A percentile compares a stretch with the other conserved stretches of the same genome.
Evolutionary conservation across 495 filamentous ascomycete genomes (phyloP).

Genomic region (Xylona heveae): DNA sequence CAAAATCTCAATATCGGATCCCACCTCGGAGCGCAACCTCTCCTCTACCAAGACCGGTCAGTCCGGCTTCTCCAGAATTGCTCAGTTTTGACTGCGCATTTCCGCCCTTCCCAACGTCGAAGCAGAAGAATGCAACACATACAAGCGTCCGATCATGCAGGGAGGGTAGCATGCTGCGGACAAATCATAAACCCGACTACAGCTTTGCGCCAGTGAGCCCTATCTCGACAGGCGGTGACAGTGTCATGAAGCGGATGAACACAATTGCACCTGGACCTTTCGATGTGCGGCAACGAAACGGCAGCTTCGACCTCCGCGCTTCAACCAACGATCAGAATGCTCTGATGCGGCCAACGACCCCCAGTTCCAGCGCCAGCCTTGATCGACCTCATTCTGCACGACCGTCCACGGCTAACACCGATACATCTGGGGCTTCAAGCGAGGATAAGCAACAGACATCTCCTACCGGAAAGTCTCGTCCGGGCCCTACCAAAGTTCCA

Average conservation of each 20-base stretch:
- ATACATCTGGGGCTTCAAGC: constrained; percentile 6
- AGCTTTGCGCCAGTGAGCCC: constrained; percentile 27
- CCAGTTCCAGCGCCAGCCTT: constrained; percentile 8
- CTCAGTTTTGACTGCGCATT: constrained; percentile 37
- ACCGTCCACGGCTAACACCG: too few species aligned
- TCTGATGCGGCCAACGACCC: constrained; percentile 10
- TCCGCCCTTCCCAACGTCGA: constrained; percentile 32
- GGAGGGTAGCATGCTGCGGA: constrained; percentile 12
- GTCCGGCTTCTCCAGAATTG: constrained; percentile 11
- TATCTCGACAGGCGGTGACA: constrained; percentile 15
- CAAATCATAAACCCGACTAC: constrained; percentile 5
- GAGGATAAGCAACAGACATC: constrained; percentile 2
- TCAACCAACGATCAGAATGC: constrained; percentile 9
- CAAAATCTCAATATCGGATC: constrained; percentile 19
- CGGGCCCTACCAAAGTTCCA: constrained; percentile 13
- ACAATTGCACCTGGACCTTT: constrained; percentile 47
- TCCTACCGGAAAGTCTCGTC: too few species aligned
- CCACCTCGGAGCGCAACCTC: constrained; percentile 25
- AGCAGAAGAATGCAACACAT: constrained; percentile 9
- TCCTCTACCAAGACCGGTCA: constrained; percentile 8
- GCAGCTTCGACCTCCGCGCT: constrained; percentile 8
- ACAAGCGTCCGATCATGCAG: constrained; percentile 2
- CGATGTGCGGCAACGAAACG: constrained; percentile 23
- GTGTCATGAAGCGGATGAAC: constrained; percentile 36
- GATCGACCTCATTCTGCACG: too few species aligned